Base-by-base conservation (phyloP, 2,329 filamentous ascomycete genomes). In the Exophiala aquamarina region DNA sequence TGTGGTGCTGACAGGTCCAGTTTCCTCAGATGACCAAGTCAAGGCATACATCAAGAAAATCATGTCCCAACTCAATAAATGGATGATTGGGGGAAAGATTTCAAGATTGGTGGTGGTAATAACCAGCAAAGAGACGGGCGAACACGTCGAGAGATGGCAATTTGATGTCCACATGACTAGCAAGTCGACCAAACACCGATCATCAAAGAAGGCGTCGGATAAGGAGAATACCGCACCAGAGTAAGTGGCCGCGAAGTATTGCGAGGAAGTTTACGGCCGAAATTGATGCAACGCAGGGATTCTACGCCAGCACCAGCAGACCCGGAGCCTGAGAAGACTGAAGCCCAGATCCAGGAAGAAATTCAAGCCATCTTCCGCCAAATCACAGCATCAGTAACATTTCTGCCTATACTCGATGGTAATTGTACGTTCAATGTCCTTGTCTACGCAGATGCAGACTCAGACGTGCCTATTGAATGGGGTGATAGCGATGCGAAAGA, bases 11-110 rank as follows among this genome's bases (percentile, higher is more conserved):
- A 53, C 36, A 59, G 52, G 38, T 58, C 45, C 49, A 84, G 91
- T 97, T 41, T 94, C 92, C 23, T 83, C 90, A 55, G 93, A 98
- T 67, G 93, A 97, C 74, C 92, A 98, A 72, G 93, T 98, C 66
- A 95, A 95, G 71, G 89, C 91, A 23, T 98, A 98, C 72, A 95
- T 98, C 76, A 96, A 95, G 71, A 95, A 94, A 72, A 97, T 98
- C 73, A 98, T 96, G 91, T 85, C 84, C 20, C 93, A 98, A 70
- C 82, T 98, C 49, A 92, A 94, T 73, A 89, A 89, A 66, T 98
- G 93, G 93, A 97, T 97, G 90, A 78, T 90, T 43, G 88, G 87
- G 61, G 89, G 91, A 66, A 97, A 98, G 71, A 96, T 98, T 66
- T 94, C 89, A 42, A 96, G 95, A 70, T 82, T 98, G 10, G 91